Percentiles rank a stretch among this genome's conserved stretches.
These are phyloP conservation scores for Paspalum vaginatum DNA, from an alignment of 176 grass and related monocot species.

Conservation along the genomic window DNA sequence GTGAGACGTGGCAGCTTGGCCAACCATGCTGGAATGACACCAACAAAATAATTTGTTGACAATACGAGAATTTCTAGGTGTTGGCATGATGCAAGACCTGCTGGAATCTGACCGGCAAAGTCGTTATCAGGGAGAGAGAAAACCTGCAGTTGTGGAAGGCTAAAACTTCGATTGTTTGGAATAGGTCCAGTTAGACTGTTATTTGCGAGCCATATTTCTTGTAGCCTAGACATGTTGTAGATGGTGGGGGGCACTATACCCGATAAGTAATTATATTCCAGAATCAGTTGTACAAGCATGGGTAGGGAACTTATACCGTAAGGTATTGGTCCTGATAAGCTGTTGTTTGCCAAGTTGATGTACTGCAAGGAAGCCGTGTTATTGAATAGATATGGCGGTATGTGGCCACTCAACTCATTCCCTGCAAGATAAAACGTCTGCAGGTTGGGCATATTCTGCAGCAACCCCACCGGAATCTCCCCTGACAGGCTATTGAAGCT, in stretches of 20 bases:
- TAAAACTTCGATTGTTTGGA: constrained; percentile 21
- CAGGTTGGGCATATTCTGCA: not conserved
- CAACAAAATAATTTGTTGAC: not conserved
- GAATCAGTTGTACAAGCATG: too few species aligned
- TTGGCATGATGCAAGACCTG: not conserved
- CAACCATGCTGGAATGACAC: not conserved
- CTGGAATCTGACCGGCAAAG: constrained; percentile 3
- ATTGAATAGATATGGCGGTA: not conserved
- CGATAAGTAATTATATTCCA: not conserved
- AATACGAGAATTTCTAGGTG: not conserved
- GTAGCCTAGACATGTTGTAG: constrained; percentile 20
- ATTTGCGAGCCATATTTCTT: rapidly evolving
- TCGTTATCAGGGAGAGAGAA: not conserved
- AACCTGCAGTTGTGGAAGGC: not conserved
- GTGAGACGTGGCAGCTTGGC: not conserved
- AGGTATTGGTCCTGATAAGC: not conserved
- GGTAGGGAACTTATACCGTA: not conserved
- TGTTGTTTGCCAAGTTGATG: not conserved
- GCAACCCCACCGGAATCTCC: not conserved
- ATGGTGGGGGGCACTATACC: constrained; percentile 5
- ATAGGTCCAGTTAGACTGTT: constrained; percentile 9
- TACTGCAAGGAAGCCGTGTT: not conserved
- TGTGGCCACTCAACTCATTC: not conserved
- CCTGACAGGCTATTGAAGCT: not conserved
- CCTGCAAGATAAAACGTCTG: not conserved